Base-by-base conservation (phyloP, 2,329 filamentous ascomycete genomes). In the Xylaria sp. region DNA sequence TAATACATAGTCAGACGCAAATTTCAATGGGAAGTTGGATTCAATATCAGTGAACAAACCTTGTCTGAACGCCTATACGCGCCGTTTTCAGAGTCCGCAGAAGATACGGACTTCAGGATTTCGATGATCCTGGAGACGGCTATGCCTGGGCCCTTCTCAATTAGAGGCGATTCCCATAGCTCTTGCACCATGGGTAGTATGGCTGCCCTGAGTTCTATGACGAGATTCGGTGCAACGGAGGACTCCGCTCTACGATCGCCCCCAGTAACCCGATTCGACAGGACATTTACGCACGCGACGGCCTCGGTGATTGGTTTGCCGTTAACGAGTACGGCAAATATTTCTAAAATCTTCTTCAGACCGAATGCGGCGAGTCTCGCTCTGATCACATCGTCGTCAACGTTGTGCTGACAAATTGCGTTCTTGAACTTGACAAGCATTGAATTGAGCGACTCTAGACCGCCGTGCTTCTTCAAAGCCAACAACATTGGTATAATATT, bases 161-260 rank as follows among this genome's bases (percentile, higher is more conserved):
- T 84, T 52, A 96, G 84, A 30, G 85, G 79, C 0, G 92, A 95
- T 66, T 91, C 86, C 95, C 94, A 99, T 34, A 97, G 82, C 52
- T 87, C 82, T 59, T 83, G 83, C 47, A 94, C 82, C 51, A 88
- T 84, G 0, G 92, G 90, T 11, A 97, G 76, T 30, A 97, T 84
- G 30, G 87, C 84, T 75, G 89, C 85, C 48, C 94, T 88, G 48
- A 97, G 76, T 72, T 97, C 93, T 4, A 97, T 86, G 11, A 97
- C 78, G 58, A 97, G 89, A 68, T 97, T 93, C 1, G 84, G 79
- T 11, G 86, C 81, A 8, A 79, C 70, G 19, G 76, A 74, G 2
- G 72, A 67, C 23, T 76, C 76, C 10, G 72, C 72, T 47, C 74
- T 74, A 48, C 80, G 74, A 13, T 80, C 79, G 4, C 68, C 67